Conservation (phyloP, 2,329 filamentous ascomycete species). For the Corynespora cassiicola region DNA sequence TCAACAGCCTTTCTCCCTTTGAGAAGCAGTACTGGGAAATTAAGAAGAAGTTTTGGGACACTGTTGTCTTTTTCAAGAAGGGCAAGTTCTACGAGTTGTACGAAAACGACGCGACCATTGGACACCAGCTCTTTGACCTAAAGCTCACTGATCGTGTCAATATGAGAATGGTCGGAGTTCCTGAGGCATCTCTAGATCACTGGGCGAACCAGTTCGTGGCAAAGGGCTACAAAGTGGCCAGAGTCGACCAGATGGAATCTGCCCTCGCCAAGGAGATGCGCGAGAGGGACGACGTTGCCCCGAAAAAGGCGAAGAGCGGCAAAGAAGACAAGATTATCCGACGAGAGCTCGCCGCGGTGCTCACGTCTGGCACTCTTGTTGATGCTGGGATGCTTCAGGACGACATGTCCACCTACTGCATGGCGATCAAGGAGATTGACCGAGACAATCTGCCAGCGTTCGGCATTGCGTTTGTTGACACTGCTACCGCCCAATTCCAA, state of each 20-base stretch:
- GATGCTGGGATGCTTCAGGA: slow-evolving; percentile 97
- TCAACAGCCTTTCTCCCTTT: slow-evolving; percentile 86
- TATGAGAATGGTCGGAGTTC: slow-evolving; percentile 99
- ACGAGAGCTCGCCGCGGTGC: slow-evolving; percentile 86
- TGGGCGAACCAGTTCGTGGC: slow-evolving; percentile 99
- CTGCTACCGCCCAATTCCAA: slow-evolving; percentile 93
- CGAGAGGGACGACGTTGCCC: slow-evolving; percentile 72
- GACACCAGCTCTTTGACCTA: slow-evolving; percentile 94
- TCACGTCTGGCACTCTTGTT: slow-evolving; percentile 91
- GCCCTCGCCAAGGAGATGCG: slow-evolving; percentile 98
- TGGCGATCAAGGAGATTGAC: slow-evolving; percentile 80
- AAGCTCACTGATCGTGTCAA: slow-evolving; percentile 98
- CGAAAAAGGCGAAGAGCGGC: slow-evolving; percentile 56
- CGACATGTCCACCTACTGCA: slow-evolving; percentile 96
- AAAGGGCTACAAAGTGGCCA: slow-evolving; percentile 95
- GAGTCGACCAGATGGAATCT: slow-evolving; percentile 96
- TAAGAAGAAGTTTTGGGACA: slow-evolving; percentile 97
- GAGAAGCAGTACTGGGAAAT: slow-evolving; percentile 99
- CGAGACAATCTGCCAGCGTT: slow-evolving; percentile 80
- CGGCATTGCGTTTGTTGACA: slow-evolving; percentile 92
- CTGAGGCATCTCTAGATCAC: slow-evolving; percentile 91
- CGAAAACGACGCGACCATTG: slow-evolving; percentile 95
- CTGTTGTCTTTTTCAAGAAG: slow-evolving; percentile 99
- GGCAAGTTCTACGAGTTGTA: slow-evolving; percentile 99
- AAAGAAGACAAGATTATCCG: slow-evolving; percentile 89